Base-by-base conservation (phyloP, 352 stramenopile genomes). In the Globisporangium cylindrosporum region DNA sequence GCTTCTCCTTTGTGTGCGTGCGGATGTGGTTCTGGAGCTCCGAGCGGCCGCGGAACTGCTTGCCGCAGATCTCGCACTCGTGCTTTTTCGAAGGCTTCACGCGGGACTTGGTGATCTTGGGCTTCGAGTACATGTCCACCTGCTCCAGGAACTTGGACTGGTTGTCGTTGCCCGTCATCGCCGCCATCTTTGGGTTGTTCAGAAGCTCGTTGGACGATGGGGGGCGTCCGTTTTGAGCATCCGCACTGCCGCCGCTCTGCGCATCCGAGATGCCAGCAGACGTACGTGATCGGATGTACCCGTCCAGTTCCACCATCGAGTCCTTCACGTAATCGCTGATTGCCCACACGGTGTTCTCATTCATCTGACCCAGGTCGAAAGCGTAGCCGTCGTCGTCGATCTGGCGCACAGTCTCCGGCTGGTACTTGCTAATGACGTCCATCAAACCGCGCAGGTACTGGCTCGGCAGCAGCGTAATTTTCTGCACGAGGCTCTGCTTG, bases 1-100 rank as follows among this genome's bases (percentile, higher is more conserved):
- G 91, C 68, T 97, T 96, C 69, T 97, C 90, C 36, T 91, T 91
- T 46, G 89, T 96, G 73, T 97, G 91, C 12, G 94, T 96, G 34
- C 91, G 82, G 51, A 96, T 91, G 73, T 97, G 91, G 66, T 94
- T 93, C 70, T 95, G 82, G 32, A 95, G 70, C 72, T 95, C 86
- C 5, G 88, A 93, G 20, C 88, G 85, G 3, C 86, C 88, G 48
- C 86, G 86, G 66, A 95, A 95, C 66, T 93, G 84, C 72, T 95
- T 95, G 58, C 73, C 79, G 70, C 88, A 95, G n/a, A 82, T 92
- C 27, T 85, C 82, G 69, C 87, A 95, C 69, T 93, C 83, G 76
- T 95, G 87, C 62, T 93, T 92, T 72, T 93, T 92, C 27, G 84
- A 93, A 36, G 87, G 87, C 68, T 95, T 92, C n/a, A 91, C 82